Percentiles rank a stretch among this genome's conserved stretches.
These are phyloP conservation scores for Albizia julibrissin DNA, from an alignment of 306 rosid species.

Conservation along the genomic window DNA sequence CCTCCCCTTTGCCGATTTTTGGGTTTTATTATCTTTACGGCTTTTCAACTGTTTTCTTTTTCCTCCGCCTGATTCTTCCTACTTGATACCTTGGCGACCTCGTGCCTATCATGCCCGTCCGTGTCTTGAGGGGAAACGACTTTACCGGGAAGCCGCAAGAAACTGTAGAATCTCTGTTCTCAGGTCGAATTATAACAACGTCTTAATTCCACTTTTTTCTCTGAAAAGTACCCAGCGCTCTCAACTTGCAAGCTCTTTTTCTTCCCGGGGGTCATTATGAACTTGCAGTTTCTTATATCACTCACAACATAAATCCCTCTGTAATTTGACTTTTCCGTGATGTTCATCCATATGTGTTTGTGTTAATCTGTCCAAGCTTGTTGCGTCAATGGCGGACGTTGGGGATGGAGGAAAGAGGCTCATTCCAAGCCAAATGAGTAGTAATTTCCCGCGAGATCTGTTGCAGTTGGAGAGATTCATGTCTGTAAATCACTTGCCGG, in stretches of 20 bases:
- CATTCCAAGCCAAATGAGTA: conserved; percentile 24
- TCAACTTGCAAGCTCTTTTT: conserved; percentile 1
- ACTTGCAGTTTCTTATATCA: neutral
- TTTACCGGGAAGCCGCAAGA: conserved; percentile 24
- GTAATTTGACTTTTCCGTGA: neutral
- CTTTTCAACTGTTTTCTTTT: neutral
- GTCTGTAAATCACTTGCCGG: conserved; percentile 32
- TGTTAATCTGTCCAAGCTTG: neutral
- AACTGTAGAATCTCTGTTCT: conserved; percentile 28
- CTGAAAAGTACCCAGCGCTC: neutral
- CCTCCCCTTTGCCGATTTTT: neutral
- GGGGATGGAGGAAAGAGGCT: conserved; percentile 31
- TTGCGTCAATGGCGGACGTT: conserved; percentile 40
- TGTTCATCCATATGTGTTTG: neutral
- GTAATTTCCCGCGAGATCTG: conserved; percentile 52
- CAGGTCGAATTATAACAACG: neutral
- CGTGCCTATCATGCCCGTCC: neutral
- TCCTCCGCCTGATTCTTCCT: too few species aligned
- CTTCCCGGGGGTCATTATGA: neutral
- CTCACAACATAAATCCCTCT: neutral
- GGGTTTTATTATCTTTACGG: neutral
- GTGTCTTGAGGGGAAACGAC: neutral
- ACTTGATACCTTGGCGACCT: neutral
- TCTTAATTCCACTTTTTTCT: neutral
- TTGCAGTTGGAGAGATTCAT: conserved; percentile 38